phyloP scores from a whole-genome alignment of 352 stramenopile genomes.

The Globisporangium middletonii region DNA sequence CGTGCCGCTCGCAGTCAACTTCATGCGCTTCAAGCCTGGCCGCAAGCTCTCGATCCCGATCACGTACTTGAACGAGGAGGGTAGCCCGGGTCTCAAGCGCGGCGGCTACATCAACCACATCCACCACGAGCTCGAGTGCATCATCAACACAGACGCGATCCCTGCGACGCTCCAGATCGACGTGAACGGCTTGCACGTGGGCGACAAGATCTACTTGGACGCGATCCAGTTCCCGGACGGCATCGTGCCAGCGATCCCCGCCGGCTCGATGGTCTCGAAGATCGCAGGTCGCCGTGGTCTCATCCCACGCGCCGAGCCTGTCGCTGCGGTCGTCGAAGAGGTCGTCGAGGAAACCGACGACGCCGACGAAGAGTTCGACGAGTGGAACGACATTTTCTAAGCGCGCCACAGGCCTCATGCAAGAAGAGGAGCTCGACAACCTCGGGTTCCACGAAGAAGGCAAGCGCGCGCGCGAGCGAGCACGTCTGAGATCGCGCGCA shows the following conservation, averaged over 20 bases:
- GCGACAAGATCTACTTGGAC: slow-evolving; percentile 76
- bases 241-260: slow-evolving; percentile 54
- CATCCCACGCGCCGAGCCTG: slow-evolving; percentile 64
- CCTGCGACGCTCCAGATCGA: slow-evolving; percentile 74
- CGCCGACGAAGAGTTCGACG: slow-evolving; percentile 75
- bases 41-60: slow-evolving; percentile 90
- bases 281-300: slow-evolving; percentile 82
- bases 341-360: slow-evolving; percentile 59
- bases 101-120: slow-evolving; percentile 93
- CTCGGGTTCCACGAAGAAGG: no score
- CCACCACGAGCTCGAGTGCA: slow-evolving; percentile 78
- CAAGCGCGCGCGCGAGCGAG: neutral
- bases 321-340: slow-evolving; percentile 57
- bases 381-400: slow-evolving; percentile 89
- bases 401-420: no score
- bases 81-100: slow-evolving; percentile 91
- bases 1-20: slow-evolving; percentile 85
- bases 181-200: slow-evolving; percentile 84
- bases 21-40: slow-evolving; percentile 88
- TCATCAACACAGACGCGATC: slow-evolving; percentile 69
- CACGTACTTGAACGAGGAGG: slow-evolving; percentile 91
- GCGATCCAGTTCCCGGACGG: slow-evolving; percentile 71
- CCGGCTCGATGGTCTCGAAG: slow-evolving; percentile 74
- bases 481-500: neutral
- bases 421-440: no score